These are phyloP conservation scores for Bipolaris victoriae DNA, from an alignment of 2,329 filamentous ascomycete genomes.

Conservation along the genomic window DNA sequence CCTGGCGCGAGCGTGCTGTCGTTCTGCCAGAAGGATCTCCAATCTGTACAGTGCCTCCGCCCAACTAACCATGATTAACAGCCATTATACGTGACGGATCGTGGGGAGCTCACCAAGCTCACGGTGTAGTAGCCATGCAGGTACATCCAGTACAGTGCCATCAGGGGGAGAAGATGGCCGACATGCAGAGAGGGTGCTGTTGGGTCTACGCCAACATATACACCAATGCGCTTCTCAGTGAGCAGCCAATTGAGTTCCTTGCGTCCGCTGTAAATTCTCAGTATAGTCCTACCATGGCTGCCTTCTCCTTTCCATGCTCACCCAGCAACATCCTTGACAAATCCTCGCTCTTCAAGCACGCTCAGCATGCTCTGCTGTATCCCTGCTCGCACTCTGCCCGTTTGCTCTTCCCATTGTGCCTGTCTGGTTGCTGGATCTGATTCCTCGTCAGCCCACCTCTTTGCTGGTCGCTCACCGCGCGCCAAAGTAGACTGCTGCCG, in stretches of 20 bases:
- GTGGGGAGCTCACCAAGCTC: constrained; percentile 58
- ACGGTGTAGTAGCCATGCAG: constrained; percentile 73
- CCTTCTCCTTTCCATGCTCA: constrained; percentile 50
- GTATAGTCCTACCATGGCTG: background rate
- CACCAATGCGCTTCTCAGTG: constrained; percentile 69
- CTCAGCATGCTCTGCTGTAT: constrained; percentile 60
- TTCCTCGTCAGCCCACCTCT: constrained; percentile 31
- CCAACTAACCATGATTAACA: constrained; percentile 56
- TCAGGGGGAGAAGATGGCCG: constrained; percentile 79
- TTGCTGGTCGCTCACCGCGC: constrained; percentile 22
- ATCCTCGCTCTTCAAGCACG: constrained; percentile 72
- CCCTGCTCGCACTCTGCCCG: constrained; percentile 36
- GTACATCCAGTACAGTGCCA: constrained; percentile 86
- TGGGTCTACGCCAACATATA: constrained; percentile 82
- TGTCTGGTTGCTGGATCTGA: constrained; percentile 21
- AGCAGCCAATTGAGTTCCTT: constrained; percentile 68
- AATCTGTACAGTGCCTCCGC: constrained; percentile 76
- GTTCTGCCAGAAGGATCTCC: constrained; percentile 79
- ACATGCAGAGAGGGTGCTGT: constrained; percentile 81
- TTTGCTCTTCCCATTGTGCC: constrained; percentile 38
- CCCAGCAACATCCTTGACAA: constrained; percentile 77
- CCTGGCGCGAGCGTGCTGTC: constrained; percentile 63
- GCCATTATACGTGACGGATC: constrained; percentile 8
- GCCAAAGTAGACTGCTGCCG: constrained; percentile 29
- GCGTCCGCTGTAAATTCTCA: constrained; percentile 47